Base-by-base conservation (phyloP, 208 protist species). In the Crithidia bombi region DNA sequence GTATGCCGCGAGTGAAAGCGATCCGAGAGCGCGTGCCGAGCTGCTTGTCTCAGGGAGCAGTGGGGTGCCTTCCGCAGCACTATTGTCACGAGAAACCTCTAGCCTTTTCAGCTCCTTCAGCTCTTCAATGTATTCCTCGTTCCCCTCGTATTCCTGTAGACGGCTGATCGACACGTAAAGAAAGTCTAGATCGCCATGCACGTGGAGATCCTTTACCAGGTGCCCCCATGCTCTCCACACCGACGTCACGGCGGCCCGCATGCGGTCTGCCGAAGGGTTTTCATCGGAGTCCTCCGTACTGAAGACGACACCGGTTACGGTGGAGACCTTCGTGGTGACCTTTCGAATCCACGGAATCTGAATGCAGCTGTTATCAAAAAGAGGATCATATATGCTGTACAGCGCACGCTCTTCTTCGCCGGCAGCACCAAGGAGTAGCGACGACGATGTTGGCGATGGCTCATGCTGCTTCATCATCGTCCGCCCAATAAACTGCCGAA, bases 141-240 rank as follows among this genome's bases (percentile, higher is more conserved):
- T 87, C 51, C 79, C 75, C 23, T 78, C 28, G 55, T 67, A 69
- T 56, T 93, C 87, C 63, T 91, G 66, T 35, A 79, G 46, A 19
- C 83, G 87, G 49, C 85, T 76, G 47, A 96, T 86, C 14, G 80
- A 75, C 28, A 93, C 78, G 65, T 93, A 91, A 25, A 96, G 64
- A 47, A 82, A 92, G 61, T 96, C 90, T 10, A 93, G 68, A 69
- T 96, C 87, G 15, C 86, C 90, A 56, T 92, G 75, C 19, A 93
- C 84, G 73, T 93, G 90, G 4, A 96, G 68, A 56, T 96, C 87
- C 67, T 96, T 96, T 7, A 96, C 73, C 12, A 96, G 69, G 61
- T 96, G 86, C 17, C 90, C 90, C 90, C 90, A 96, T n/a, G 71
- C 75, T 36, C 79, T 65, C 90, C 90, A 96, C 36, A 96, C 83